These are phyloP conservation scores for Leucosporidium scottii DNA, from an alignment of 768 basidiomycete species.

Conservation along the genomic window DNA sequence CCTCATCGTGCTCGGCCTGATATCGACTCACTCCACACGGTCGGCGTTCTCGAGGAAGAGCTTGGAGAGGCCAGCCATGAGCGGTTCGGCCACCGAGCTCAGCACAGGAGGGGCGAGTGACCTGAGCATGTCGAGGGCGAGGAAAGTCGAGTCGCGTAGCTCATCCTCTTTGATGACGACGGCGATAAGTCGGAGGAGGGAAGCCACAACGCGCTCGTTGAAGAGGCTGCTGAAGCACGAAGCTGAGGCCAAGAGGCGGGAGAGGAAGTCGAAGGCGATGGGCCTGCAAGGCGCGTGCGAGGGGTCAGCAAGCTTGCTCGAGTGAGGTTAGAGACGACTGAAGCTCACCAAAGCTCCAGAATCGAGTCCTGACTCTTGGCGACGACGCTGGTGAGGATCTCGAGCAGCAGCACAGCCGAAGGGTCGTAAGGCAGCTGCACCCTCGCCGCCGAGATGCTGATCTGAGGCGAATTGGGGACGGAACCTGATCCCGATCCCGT, in stretches of 20 bases:
- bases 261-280: constrained; percentile 85
- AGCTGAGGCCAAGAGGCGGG: constrained; percentile 66
- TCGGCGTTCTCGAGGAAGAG: constrained; percentile 70
- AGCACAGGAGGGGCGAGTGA: constrained; percentile 69
- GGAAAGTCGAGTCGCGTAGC: constrained; percentile 85
- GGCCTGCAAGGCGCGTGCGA: constrained; percentile 57
- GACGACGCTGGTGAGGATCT: constrained; percentile 86
- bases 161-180: constrained; percentile 75
- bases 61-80: constrained; percentile 67
- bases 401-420: constrained; percentile 85
- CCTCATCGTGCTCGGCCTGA: too few relatives aligned
- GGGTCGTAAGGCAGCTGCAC: constrained; percentile 80
- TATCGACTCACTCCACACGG: constrained; percentile 55
- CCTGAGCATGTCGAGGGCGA: constrained; percentile 83
- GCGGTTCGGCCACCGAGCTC: constrained; percentile 80
- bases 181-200: constrained; percentile 72
- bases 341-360: constrained; percentile 76
- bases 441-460: constrained; percentile 16
- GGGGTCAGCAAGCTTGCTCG: neutral
- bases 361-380: constrained; percentile 68
- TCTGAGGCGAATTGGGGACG: constrained; percentile 20
- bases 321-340: neutral
- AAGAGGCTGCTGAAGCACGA: constrained; percentile 79
- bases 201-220: constrained; percentile 88
- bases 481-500: constrained; percentile 4